Evolutionary conservation across 1,139 yeast species (phyloP).

Genomic region (Arxiozyma telluris): DNA sequence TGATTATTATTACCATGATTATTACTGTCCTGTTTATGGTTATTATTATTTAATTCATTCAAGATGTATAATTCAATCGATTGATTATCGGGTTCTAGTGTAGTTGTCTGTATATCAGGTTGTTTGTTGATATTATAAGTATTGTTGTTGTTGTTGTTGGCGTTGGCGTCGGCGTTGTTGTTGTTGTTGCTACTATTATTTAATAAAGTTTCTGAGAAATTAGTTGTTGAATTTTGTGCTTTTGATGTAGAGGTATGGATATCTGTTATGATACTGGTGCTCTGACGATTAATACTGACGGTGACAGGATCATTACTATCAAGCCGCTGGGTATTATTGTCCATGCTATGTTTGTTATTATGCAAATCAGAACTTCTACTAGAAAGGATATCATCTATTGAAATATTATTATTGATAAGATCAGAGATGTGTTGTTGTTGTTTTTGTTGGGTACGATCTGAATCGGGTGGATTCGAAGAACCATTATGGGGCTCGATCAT

Average conservation of each 20-base stretch:
- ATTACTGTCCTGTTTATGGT: not conserved
- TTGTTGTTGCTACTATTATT: not conserved
- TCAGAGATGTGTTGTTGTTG: not conserved
- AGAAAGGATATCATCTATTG: not conserved
- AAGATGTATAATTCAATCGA: constrained; percentile 6
- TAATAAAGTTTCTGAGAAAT: not conserved
- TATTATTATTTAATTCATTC: constrained; percentile 5
- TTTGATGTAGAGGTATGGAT: not conserved
- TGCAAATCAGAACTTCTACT: not conserved
- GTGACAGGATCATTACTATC: not conserved
- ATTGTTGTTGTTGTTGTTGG: too few species aligned
- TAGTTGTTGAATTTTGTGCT: not conserved
- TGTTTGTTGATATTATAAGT: not conserved
- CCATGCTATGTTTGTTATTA: not conserved
- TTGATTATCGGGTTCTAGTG: constrained; percentile 1
- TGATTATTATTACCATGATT: not conserved
- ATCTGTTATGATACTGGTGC: not conserved
- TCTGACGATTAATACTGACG: not conserved
- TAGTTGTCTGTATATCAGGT: not conserved
- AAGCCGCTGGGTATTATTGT: not conserved
- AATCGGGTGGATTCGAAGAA: not conserved
- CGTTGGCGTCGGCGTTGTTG: too few species aligned
- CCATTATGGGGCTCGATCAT: constrained; percentile 2
- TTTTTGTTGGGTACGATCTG: not conserved
- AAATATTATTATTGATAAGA: not conserved